Evolutionary conservation across 2,329 filamentous ascomycete species (phyloP), one percentile per base, ranked within the genome.

Genomic region (Curvularia lunata): DNA sequence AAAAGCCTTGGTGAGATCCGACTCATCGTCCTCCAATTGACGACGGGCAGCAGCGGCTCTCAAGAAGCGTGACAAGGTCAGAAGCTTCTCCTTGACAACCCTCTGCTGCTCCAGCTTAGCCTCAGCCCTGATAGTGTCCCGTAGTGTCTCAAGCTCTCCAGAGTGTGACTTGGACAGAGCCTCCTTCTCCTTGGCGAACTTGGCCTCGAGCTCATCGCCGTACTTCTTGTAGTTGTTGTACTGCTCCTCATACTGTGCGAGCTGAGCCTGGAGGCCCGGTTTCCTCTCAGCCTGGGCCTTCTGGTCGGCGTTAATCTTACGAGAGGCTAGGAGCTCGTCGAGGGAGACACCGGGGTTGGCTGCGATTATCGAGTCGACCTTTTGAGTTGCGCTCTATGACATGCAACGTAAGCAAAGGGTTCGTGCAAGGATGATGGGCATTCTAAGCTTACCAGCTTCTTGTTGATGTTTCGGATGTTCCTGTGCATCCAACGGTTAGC

Each of bases 381-480:
- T 92, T 68, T 86, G 84, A 65, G 88, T 88, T 75, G 88, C 88
- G 74, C 84, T 82, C 88, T 91, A 63, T 28, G 8, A 58, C 25
- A 50, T 42, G 34, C 40, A 27, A 53, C 58, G 65, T 72, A 32
- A 75, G 68, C 61, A 60, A 60, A 51, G 30, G 56, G n/a, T 38
- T 47, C 16, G 9, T 28, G 18, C 19, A 12, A 56, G 52, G 52
- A 54, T 55, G 40, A 38, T 30, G 8, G 46, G n/a, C 19, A 28
- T 42, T 32, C 5, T 28, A 18, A 27, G 82, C 90, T 81, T 80
- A 96, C 91, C 71, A 98, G 88, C 81, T 97, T 97, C 86, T 97
- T 98, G 83, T 88, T 90, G 72, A 95, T 82, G 78, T 95, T 96
- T 74, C 94, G 92, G 70, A 97, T 91, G 78, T 87, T 92, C 84